Conservation (phyloP, 73 alveolate species). For the Diophrys sp. region DNA sequence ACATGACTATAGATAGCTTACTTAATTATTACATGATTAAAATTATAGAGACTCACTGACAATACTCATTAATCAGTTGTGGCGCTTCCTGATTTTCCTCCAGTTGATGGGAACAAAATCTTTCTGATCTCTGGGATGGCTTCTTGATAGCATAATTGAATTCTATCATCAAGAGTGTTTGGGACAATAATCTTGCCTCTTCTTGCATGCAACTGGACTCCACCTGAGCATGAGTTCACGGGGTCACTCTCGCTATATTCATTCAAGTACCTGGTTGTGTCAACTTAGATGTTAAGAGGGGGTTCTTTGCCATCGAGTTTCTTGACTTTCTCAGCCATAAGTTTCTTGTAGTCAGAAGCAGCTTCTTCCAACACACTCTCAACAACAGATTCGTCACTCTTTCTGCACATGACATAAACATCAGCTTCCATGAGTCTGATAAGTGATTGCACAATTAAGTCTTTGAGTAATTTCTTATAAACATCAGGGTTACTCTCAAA, state of each 20-base stretch:
- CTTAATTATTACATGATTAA: no score
- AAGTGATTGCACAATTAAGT: conserved; percentile 64
- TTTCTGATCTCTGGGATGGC: conserved; percentile 69
- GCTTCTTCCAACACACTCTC: conserved; percentile 39
- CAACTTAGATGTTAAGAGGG: conserved; percentile 37
- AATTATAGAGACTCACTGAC: no score
- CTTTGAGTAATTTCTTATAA: conserved; percentile 60
- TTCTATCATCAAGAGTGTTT: conserved; percentile 74
- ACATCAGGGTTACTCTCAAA: conserved; percentile 28
- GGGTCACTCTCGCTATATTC: conserved; percentile 38
- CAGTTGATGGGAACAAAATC: conserved; percentile 42
- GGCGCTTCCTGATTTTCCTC: no score
- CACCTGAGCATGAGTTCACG: conserved; percentile 63
- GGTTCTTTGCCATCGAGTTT: conserved; percentile 48
- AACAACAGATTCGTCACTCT: conserved; percentile 50
- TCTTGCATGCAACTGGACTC: conserved; percentile 57
- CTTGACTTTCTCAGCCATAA: conserved; percentile 61
- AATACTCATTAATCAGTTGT: no score
- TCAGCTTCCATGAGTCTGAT: conserved; percentile 70
- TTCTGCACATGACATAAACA: conserved; percentile 58
- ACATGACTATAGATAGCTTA: no score
- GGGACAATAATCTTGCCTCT: conserved; percentile 66
- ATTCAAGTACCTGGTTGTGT: conserved; percentile 24
- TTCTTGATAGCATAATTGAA: conserved; percentile 61
- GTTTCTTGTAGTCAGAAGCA: conserved; percentile 45